Percentiles rank a stretch among this genome's conserved stretches.
phyloP scores from a whole-genome alignment of 2,329 filamentous ascomycete species.

The Ceratocystis lukuohia region DNA sequence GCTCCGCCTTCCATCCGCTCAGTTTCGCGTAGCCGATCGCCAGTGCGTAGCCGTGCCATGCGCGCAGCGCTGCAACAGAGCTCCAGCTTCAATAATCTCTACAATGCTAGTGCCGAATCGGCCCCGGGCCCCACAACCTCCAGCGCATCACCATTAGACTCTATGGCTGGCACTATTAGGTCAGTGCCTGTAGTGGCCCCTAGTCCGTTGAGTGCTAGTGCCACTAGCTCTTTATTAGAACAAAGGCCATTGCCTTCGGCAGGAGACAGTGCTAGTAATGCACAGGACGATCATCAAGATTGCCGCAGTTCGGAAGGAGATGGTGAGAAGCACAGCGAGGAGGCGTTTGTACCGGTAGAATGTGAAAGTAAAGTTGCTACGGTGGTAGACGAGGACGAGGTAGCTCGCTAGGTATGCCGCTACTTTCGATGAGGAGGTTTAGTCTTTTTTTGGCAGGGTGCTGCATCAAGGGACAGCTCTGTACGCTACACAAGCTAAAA shows the following conservation, averaged over 20 bases:
- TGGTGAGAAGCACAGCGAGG: slow-evolving; percentile 26
- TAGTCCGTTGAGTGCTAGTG: slow-evolving; percentile 14
- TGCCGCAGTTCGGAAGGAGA: slow-evolving; percentile 16
- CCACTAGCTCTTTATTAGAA: slow-evolving; percentile 18
- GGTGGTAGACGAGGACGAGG: slow-evolving; percentile 30
- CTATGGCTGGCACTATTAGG: not conserved
- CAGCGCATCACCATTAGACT: not conserved
- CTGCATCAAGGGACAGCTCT: not conserved
- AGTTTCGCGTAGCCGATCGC: slow-evolving; percentile 15
- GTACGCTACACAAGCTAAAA: not conserved
- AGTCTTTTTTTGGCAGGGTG: not conserved
- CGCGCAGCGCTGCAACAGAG: slow-evolving; percentile 20
- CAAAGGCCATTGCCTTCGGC: slow-evolving; percentile 15
- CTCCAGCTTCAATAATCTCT: slow-evolving; percentile 16
- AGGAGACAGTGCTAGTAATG: slow-evolving; percentile 16
- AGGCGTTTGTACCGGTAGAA: not conserved
- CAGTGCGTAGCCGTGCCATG: slow-evolving; percentile 16
- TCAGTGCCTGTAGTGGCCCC: slow-evolving; percentile 12
- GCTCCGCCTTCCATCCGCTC: slow-evolving; percentile 17
- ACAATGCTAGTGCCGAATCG: slow-evolving; percentile 5
- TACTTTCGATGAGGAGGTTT: slow-evolving; percentile 8
- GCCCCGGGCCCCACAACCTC: slow-evolving; percentile 19
- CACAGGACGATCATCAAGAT: slow-evolving; percentile 20
- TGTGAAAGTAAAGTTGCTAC: slow-evolving; percentile 34
- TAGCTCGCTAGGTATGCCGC: slow-evolving; percentile 16